Evolutionary conservation across 139 green algal species (phyloP).

Genomic region (Mychonastes homosphaera): DNA sequence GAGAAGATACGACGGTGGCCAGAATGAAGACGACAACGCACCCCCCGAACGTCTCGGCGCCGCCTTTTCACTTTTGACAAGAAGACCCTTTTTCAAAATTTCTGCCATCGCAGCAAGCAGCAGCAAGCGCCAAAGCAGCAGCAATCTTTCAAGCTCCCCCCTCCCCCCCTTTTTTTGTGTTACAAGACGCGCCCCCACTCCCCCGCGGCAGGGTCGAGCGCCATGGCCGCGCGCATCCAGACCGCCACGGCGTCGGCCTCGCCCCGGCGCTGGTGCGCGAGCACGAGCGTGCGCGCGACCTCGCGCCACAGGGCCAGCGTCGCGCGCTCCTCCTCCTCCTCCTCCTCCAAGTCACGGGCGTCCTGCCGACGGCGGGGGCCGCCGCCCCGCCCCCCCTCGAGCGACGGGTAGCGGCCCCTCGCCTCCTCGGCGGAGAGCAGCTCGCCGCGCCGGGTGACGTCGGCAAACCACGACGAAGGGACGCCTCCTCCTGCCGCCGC

Average conservation of each 20-base stretch:
- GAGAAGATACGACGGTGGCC: too few species aligned
- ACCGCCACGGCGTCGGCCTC: slow-evolving; percentile 62
- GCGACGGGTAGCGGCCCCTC: background rate
- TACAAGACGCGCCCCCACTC: slow-evolving; percentile 43
- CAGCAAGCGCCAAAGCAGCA: too few species aligned
- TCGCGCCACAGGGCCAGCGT: slow-evolving; percentile 20
- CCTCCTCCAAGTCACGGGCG: background rate
- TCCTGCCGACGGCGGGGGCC: background rate
- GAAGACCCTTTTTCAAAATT: too few species aligned
- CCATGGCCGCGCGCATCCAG: slow-evolving; percentile 56
- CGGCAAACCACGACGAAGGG: slow-evolving; percentile 8
- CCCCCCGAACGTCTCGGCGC: too few species aligned
- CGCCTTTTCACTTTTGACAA: too few species aligned
- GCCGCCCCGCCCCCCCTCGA: background rate
- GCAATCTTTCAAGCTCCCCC: too few species aligned
- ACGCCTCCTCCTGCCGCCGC: background rate
- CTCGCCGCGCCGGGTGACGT: slow-evolving; percentile 15
- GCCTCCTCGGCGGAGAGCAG: slow-evolving; percentile 14
- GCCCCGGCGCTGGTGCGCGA: slow-evolving; percentile 52
- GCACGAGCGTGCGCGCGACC: slow-evolving; percentile 33
- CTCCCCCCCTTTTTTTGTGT: too few species aligned
- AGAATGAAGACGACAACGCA: too few species aligned
- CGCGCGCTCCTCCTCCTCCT: slow-evolving; percentile 1
- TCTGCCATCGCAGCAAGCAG: too few species aligned
- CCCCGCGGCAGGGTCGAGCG: slow-evolving; percentile 39